Base-by-base conservation (phyloP, 139 green algal genomes). In the Desmodesmus armatus region DNA sequence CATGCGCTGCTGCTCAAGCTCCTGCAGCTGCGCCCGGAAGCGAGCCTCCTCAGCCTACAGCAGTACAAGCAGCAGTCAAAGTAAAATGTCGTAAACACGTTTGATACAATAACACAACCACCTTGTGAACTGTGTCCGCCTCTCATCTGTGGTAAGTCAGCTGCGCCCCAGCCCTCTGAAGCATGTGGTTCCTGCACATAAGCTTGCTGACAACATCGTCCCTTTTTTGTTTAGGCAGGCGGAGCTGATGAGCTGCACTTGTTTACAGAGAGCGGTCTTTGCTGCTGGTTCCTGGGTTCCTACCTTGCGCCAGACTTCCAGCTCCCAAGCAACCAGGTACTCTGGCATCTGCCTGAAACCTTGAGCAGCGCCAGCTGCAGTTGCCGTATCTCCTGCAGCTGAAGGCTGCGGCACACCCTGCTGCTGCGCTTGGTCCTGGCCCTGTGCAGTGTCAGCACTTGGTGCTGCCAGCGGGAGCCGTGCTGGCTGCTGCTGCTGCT, bases 291-390 rank as follows among this genome's bases (percentile, higher is more conserved):
- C n/a, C n/a, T n/a, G n/a, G n/a, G 5, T 29, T 58, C 33, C 25
- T 67, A 90, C 87, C 87, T 84, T 91, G 72, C 92, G 92, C 93
- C 93, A 96, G 2, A 91, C 83, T 78, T 96, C 93, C 44, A 96
- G 86, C 84, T 94, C 87, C 71, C 86, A 96, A 0, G 92, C 91
- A 5, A 78, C 89, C 27, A 89, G 53, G 39, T 91, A 93, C 80
- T 95, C 92, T 0, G 85, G 87, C 71, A 71, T 41, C 67, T 86
- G 81, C 70, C 51, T 49, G 37, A 80, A 70, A 37, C 40, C 62
- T 11, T 3, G 47, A 65, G n/a, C 15, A 40, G 23, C 39, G 33
- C 15, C 23, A 76, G n/a, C 5, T 77, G 69, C 69, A 58, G 69
- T 27, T 27, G 71, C 71, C 37, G 41, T 25, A 73, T 35, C 35